Evolutionary conservation across 352 stramenopile species (phyloP).

Genomic region (Phytophthora fragariaefolia): DNA sequence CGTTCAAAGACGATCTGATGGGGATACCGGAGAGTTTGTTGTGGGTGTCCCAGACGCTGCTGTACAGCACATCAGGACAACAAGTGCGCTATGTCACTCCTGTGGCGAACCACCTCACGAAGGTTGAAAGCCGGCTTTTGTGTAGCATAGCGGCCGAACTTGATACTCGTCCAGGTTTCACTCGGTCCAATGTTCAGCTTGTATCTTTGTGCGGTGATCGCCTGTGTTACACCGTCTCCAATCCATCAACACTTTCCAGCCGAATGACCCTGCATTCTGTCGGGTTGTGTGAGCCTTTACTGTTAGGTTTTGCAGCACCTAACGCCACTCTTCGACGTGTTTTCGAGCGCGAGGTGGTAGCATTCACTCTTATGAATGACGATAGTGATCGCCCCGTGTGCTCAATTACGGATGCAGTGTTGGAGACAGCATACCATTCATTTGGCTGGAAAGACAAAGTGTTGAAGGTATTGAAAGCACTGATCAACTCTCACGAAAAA

Average conservation of each 20-base stretch:
- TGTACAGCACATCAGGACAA: conserved; percentile 55
- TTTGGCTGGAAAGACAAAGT: conserved; percentile 69
- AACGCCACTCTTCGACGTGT: conserved; percentile 54
- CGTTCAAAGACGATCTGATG: conserved; percentile 42
- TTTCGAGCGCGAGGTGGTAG: conserved; percentile 66
- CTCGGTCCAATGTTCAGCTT: conserved; percentile 41
- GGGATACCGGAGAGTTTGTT: conserved; percentile 55
- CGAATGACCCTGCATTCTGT: conserved; percentile 52
- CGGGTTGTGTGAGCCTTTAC: conserved; percentile 56
- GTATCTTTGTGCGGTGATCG: conserved; percentile 60
- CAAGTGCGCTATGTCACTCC: conserved; percentile 69
- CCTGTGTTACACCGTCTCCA: conserved; percentile 54
- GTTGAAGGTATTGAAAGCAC: conserved; percentile 49
- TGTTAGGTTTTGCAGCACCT: conserved; percentile 50
- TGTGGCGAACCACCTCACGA: conserved; percentile 21
- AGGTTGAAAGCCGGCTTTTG: conserved; percentile 24
- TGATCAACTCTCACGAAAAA: conserved; percentile 34
- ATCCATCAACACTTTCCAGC: conserved; percentile 47
- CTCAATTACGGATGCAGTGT: conserved; percentile 51
- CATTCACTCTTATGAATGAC: conserved; percentile 54
- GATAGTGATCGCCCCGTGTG: conserved; percentile 47
- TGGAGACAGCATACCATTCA: conserved; percentile 53
- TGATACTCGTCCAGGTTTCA: conserved; percentile 21
- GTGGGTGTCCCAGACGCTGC: conserved; percentile 74
- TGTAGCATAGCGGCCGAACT: conserved; percentile 31